Evolutionary conservation across 2,329 filamentous ascomycete genomes (phyloP), one percentile per base, ranked within the genome.

Genomic region (Blumeriella jaapii): DNA sequence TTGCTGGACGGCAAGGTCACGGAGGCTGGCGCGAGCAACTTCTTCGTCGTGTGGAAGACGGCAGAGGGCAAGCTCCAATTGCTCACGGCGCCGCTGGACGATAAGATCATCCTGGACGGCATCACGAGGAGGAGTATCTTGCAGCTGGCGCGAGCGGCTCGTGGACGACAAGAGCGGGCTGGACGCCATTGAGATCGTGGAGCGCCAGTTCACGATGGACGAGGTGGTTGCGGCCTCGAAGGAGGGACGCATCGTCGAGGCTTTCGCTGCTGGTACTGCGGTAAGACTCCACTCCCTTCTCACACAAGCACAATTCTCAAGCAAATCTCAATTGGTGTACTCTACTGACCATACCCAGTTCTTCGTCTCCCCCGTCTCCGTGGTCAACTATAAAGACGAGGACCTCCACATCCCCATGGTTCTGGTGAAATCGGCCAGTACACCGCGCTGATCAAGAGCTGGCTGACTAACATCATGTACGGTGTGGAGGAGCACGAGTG

Each of bases 11-110:
- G 72, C 34, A 73, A 74, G 55, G 86, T 93, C 45, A 95, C 87
- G 2, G 87, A 95, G 64, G 87, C 87, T 2, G 87, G 87, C 4
- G 87, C 85, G 9, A 83, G 76, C 53, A 95, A 95, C 62, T 94
- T 94, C 63, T 93, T 95, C 54, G 67, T 93, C 6, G 65, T 94
- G 9, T 86, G 81, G 82, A 70, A 67, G 54, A 71, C 68, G 29
- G 71, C 67, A 55, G 70, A 78, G 48, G 76, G 71, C 6, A 69
- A 65, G 50, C 54, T 70, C 15, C 69, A 91, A 63, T 67, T 95
- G 19, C 67, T 94, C 37, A 95, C 87, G 2, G 85, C 87, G 2
- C 83, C 84, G 6, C 61, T 95, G 27, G 80, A 81, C 39, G 83
- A 84, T 53, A 75, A 80, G 53, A 69, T 94, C 41, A 93, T 95